A percentile compares a stretch with the other conserved stretches of the same genome.
Conservation (phyloP, 208 protist genomes). For the Wallacemonas rigidus region DNA sequence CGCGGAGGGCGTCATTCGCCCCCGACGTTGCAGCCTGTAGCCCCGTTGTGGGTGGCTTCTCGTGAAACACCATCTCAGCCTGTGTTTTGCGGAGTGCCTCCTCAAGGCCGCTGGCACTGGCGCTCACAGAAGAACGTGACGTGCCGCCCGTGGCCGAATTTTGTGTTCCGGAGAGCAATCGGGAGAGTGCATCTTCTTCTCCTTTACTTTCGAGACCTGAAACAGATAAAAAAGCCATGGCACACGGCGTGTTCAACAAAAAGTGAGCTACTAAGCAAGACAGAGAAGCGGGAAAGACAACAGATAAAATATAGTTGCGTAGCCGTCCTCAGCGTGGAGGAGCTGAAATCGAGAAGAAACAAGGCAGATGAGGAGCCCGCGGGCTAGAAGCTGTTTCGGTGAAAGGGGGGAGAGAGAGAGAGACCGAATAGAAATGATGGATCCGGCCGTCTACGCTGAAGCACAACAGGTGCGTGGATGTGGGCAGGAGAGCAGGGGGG, state of each 20-base stretch:
- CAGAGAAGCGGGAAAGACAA: no score
- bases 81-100: constrained; percentile 45
- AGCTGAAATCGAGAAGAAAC: no score
- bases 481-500: no score
- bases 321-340: no score
- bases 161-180: constrained; percentile 23
- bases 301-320: no score
- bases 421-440: no score
- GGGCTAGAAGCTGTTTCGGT: no score
- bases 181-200: constrained; percentile 48
- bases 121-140: constrained; percentile 11
- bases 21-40: background rate
- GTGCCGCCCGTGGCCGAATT: background rate
- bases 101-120: constrained; percentile 14
- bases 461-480: no score
- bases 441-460: no score
- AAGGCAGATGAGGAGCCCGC: no score
- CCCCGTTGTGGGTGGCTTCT: background rate
- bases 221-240: constrained; percentile 52
- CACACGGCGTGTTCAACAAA: background rate
- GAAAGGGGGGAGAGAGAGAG: no score
- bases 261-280: no score
- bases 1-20: background rate
- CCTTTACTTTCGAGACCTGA: constrained; percentile 42
- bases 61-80: constrained; percentile 26